Base-by-base conservation (phyloP, 192 early-diverging fungal genomes). In the Allomyces javanicus region DNA sequence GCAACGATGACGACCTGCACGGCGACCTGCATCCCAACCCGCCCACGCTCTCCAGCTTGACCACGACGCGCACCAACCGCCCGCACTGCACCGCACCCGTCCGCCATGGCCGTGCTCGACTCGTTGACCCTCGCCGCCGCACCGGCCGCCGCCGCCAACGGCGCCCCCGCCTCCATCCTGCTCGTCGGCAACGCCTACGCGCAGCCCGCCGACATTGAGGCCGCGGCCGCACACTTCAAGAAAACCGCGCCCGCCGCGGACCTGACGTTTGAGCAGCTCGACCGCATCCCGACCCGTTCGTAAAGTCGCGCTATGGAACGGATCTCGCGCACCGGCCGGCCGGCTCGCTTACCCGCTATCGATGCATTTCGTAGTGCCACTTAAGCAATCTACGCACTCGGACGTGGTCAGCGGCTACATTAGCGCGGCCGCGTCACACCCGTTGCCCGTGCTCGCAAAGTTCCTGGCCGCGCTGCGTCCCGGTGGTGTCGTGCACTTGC, bases 231-330 rank as follows among this genome's bases (percentile, higher is more conserved):
- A 7, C 33, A 40, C 33, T 40, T 40, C 33, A 40, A 40, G 33
- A 40, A 40, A 7, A 40, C 33, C 33, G 33, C 33, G 4, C 33
- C 33, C 40, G 40, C 69, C 22, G 89, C 84, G 9, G 75, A 67
- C 21, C 85, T 92, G 11, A 77, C 80, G 43, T 94, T 94, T 84
- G 92, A 94, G 76, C 87, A 88, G 67, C 72, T 90, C 11, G 90
- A 94, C 69, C 76, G 90, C 67, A 74, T 94, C 24, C 77, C 80
- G n/a, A 27, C 25, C 64, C 2, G 64, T 64, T 33, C 24, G 19
- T 27, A 22, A 40, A 33, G 40, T n/a, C 64, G 25, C 64, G 9
- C 10, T 19, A 10, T 10, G 25, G 33, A 26, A 27, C 2, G 7
- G 12, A n/a, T 22, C 50, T 75, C 74, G 88, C 80, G 61, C 62